Base-by-base conservation (phyloP, 345 rosid genomes). In the Camelina sativa region DNA sequence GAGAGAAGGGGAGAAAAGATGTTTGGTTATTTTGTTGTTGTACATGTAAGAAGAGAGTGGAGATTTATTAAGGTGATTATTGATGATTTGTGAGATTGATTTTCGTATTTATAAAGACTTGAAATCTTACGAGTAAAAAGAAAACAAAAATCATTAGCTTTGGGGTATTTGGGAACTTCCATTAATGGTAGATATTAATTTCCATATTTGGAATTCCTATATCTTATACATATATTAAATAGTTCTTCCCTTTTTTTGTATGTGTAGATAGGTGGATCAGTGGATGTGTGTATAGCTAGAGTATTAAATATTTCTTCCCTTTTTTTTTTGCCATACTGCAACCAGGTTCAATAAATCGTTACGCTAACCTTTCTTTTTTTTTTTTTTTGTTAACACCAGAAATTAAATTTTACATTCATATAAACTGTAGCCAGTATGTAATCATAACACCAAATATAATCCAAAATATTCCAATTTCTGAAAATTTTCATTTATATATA, bases 21-120 rank as follows among this genome's bases (percentile, higher is more conserved):
- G 7, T 28, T 51, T 40, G 62, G 38, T 52, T 57, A 68, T 40
- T 65, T 65, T 28, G 30, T 28, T 28, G 30, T 51, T 74, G 10
- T 30, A 9, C 41, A 37, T 37, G 70, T 65, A 46, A 28, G 71
- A 35, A 28, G 71, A 56, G 65, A 58, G 52, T 47, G 43, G 71
- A 44, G 78, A 66, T 23, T 28, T 47, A 62, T 34, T 57, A 62
- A 69, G 75, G 51, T 51, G 62, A 50, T 37, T 41, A 32, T 20
- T 67, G 62, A 68, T 52, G 69, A 69, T 60, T 67, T 25, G 55
- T 60, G 67, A 51, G 73, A 25, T 2, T 17, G 30, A 60, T 54
- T 47, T 76, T 48, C 47, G 17, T 76, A 56, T 70, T 46, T 70
- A 37, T 75, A 75, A 25, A 74, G 58, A 64, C 20, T 46, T 41